Evolutionary conservation across 2,329 filamentous ascomycete species (phyloP).

Genomic region (Diaporthe longicolla): DNA sequence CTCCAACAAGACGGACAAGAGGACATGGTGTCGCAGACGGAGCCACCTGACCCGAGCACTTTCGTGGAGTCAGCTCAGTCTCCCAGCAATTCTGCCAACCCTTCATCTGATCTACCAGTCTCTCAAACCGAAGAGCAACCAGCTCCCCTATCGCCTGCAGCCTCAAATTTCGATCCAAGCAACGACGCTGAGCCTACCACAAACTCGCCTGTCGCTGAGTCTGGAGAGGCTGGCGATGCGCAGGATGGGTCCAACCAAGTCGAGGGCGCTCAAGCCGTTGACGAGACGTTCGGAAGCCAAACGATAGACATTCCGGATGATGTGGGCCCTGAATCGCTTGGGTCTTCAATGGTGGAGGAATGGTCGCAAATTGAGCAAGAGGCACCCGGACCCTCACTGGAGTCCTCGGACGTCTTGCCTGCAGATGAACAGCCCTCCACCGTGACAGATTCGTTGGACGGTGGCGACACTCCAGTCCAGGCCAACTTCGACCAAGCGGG

Average conservation of each 20-base stretch:
- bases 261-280: neutral
- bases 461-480: neutral
- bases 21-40: neutral
- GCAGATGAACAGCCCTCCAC: neutral
- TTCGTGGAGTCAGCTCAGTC: neutral
- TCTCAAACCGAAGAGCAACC: neutral
- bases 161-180: neutral
- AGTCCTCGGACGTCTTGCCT: constrained; percentile 22
- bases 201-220: neutral
- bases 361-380: neutral
- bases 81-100: neutral
- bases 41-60: neutral
- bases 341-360: neutral
- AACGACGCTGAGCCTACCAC: neutral
- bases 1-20: neutral
- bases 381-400: constrained; percentile 25
- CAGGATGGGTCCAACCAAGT: neutral
- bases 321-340: neutral
- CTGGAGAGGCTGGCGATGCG: neutral
- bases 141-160: neutral
- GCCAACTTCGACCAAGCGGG: neutral
- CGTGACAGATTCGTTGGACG: neutral
- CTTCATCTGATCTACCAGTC: neutral
- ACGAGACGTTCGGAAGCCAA: neutral
- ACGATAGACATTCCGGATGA: neutral